Percentiles rank a stretch among this genome's conserved stretches.
Evolutionary conservation across 1,139 yeast species (phyloP).

Genomic region (Geotrichum europaeum): DNA sequence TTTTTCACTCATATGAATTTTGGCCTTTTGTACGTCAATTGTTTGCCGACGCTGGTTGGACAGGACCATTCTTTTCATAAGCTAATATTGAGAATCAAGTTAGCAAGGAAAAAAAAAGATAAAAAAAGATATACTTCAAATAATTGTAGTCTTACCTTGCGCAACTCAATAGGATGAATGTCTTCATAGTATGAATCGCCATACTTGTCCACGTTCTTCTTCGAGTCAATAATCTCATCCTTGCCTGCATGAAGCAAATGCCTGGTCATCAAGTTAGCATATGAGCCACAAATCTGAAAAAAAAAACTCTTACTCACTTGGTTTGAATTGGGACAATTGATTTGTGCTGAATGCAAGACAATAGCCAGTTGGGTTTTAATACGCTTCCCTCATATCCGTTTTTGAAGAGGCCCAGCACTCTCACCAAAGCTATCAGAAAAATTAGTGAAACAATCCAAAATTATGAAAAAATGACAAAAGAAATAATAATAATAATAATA

Average conservation of each 20-base stretch:
- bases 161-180: slow-evolving; percentile 1
- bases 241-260: slow-evolving; percentile 19
- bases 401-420: slow-evolving; percentile 39
- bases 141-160: slow-evolving; percentile 9
- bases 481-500: background rate
- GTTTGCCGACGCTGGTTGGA: background rate
- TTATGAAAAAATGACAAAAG: background rate
- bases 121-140: background rate
- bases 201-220: slow-evolving; percentile 27
- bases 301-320: slow-evolving; percentile 39
- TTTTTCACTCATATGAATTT: background rate
- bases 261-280: slow-evolving; percentile 19
- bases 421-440: slow-evolving; percentile 34
- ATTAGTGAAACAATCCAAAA: background rate
- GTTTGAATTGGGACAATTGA: slow-evolving; percentile 55
- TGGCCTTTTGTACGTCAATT: slow-evolving; percentile 3
- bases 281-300: slow-evolving; percentile 25
- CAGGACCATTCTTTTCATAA: slow-evolving; percentile 1
- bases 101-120: background rate
- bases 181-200: slow-evolving; percentile 29
- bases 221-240: slow-evolving; percentile 18
- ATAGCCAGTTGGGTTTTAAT: slow-evolving; percentile 63
- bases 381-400: slow-evolving; percentile 49
- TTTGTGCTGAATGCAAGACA: slow-evolving; percentile 50
- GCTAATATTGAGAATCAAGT: background rate